Base-by-base conservation (phyloP, 2,329 filamentous ascomycete species). In the Cladophialophora yegresii region DNA sequence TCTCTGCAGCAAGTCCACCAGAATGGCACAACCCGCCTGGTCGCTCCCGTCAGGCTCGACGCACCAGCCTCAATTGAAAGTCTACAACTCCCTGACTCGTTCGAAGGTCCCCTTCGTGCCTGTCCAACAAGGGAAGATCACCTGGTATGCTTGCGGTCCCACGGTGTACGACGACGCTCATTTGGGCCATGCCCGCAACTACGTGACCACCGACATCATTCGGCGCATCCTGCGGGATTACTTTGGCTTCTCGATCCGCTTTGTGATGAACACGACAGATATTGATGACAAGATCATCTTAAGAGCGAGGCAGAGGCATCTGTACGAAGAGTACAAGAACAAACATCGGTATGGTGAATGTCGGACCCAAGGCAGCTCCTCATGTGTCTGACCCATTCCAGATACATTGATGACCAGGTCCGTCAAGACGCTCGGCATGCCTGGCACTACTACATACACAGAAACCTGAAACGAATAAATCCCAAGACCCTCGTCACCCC, bases 231-330 rank as follows among this genome's bases (percentile, higher is more conserved):
- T 96, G 77, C 82, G 85, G 73, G 87, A 93, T 76, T 93, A 95
- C 78, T 96, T 96, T 75, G 86, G 87, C 66, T 95, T 90, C 76
- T 81, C 92, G 49, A 86, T 96, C 70, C 86, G 88, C 65, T 96
- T 96, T 78, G 90, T 96, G 69, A 95, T 96, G 89, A 96, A 96
- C 78, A 92, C 95, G 68, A 96, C 92, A 30, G 92, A 93, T 72
- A 84, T 93, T 45, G 89, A 92, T 71, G 87, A 90, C 77, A 89
- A 89, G 82, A 90, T 87, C 72, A 87, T 87, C 67, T 75, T 88
- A 13, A 80, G 84, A 61, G 86, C 89, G 13, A 83, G 93, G 73
- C 87, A 95, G 77, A 89, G 95, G 73, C 86, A 92, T 73, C 79
- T 97, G 40, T 87, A 96, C 63, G 80, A 78, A 53, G 85, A 93